A percentile compares a stretch with the other conserved stretches of the same genome.
Evolutionary conservation across 2,329 filamentous ascomycete genomes (phyloP).

Genomic region (Colletotrichum salicis): DNA sequence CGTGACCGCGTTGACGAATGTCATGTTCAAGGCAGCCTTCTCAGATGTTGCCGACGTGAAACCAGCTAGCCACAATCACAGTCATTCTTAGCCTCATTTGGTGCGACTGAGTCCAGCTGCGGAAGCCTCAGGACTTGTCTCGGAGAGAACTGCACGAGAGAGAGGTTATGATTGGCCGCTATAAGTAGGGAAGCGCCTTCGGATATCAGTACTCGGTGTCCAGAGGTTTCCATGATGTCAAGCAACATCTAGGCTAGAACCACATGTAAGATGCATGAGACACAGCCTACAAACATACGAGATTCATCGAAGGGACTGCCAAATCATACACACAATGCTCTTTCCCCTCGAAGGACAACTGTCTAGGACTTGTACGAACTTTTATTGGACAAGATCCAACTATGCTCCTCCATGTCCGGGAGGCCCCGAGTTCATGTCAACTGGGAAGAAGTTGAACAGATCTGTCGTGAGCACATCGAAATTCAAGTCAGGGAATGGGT

Average conservation of each 20-base stretch:
- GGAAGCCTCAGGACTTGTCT: too few relatives aligned
- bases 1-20: background rate
- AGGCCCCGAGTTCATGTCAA: slow-evolving; percentile 20
- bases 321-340: background rate
- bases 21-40: background rate
- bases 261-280: too few relatives aligned
- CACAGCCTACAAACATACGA: too few relatives aligned
- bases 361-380: background rate
- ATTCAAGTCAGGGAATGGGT: slow-evolving; percentile 33
- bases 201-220: too few relatives aligned
- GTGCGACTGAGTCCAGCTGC: background rate
- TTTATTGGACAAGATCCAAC: background rate
- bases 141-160: too few relatives aligned
- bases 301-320: background rate
- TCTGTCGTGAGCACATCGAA: slow-evolving; percentile 44
- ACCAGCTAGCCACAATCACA: background rate
- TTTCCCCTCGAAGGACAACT: background rate
- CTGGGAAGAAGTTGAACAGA: slow-evolving; percentile 41
- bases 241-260: too few relatives aligned
- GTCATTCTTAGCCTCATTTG: background rate
- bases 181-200: too few relatives aligned
- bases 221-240: too few relatives aligned
- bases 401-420: background rate
- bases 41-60: background rate
- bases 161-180: too few relatives aligned